A percentile compares a stretch with the other conserved stretches of the same genome.
Conservation (phyloP, 1,284 basidiomycete species). For the Chiua sp. region DNA sequence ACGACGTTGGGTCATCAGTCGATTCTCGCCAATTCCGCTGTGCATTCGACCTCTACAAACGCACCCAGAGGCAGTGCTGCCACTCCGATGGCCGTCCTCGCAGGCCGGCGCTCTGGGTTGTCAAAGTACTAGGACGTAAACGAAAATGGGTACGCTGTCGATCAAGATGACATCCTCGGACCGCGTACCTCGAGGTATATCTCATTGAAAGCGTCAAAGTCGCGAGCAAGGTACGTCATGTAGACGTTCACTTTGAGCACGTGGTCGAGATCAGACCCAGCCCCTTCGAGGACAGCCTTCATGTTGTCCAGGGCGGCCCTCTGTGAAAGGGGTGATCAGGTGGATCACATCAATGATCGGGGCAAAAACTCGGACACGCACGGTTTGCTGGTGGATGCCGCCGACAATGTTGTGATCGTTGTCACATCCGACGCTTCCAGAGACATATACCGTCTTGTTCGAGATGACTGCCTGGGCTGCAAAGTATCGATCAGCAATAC, state of each 20-base stretch:
- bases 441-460: constrained; percentile 56
- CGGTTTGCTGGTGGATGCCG: constrained; percentile 42
- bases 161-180: neutral
- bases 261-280: constrained; percentile 61
- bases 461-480: constrained; percentile 58
- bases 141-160: neutral
- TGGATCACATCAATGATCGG: neutral
- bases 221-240: constrained; percentile 54
- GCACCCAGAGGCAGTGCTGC: constrained; percentile 51
- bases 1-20: neutral
- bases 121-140: constrained; percentile 52
- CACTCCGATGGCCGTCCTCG: constrained; percentile 71
- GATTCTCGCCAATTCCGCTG: constrained; percentile 48
- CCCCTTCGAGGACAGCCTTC: constrained; percentile 58
- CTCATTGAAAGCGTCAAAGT: constrained; percentile 60
- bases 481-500: neutral
- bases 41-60: constrained; percentile 70
- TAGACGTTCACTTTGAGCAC: constrained; percentile 69
- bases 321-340: constrained; percentile 40
- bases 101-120: constrained; percentile 47
- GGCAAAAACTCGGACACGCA: constrained; percentile 52
- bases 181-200: constrained; percentile 54
- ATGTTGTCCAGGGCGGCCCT: constrained; percentile 63
- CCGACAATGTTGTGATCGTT: constrained; percentile 57
- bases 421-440: constrained; percentile 62